These are phyloP conservation scores for Cladosporium sp. DNA, from an alignment of 2,329 filamentous ascomycete genomes.

Conservation along the genomic window DNA sequence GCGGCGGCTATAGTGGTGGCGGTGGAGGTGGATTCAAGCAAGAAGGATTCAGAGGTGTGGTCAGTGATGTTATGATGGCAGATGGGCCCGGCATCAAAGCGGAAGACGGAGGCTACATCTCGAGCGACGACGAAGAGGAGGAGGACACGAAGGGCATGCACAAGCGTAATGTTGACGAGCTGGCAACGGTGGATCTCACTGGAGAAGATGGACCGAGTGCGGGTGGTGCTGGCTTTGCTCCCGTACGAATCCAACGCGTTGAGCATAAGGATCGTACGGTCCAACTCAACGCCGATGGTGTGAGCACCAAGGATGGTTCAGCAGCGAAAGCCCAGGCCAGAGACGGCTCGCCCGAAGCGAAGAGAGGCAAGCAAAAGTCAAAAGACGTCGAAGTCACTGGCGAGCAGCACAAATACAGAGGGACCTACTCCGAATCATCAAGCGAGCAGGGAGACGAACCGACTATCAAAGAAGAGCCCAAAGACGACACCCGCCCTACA, in stretches of 20 bases:
- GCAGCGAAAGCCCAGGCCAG: slow-evolving; percentile 12
- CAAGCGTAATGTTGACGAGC: slow-evolving; percentile 54
- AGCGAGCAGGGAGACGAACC: slow-evolving; percentile 34
- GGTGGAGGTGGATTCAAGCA: slow-evolving; percentile 29
- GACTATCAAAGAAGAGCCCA: slow-evolving; percentile 51
- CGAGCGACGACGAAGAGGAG: slow-evolving; percentile 49
- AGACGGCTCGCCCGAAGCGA: slow-evolving; percentile 17
- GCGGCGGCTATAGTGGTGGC: slow-evolving; percentile 17
- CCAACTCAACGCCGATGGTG: slow-evolving; percentile 42
- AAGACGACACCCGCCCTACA: slow-evolving; percentile 31
- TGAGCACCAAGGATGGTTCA: slow-evolving; percentile 23
- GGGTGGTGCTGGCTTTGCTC: slow-evolving; percentile 37
- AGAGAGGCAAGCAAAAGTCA: slow-evolving; percentile 36
- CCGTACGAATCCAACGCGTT: slow-evolving; percentile 53
- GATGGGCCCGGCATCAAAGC: slow-evolving; percentile 22
- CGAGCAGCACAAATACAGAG: slow-evolving; percentile 40
- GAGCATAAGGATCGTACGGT: slow-evolving; percentile 53
- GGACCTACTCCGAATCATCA: slow-evolving; percentile 40
- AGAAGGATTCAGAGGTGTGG: slow-evolving; percentile 23
- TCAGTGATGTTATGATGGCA: slow-evolving; percentile 19
- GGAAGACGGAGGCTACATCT: slow-evolving; percentile 39
- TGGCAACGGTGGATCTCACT: slow-evolving; percentile 51
- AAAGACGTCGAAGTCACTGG: slow-evolving; percentile 42
- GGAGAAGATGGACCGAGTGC: slow-evolving; percentile 32
- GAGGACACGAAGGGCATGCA: slow-evolving; percentile 39